Evolutionary conservation across 169 alveolate species (phyloP).

Genomic region (Plasmodium vivax): DNA sequence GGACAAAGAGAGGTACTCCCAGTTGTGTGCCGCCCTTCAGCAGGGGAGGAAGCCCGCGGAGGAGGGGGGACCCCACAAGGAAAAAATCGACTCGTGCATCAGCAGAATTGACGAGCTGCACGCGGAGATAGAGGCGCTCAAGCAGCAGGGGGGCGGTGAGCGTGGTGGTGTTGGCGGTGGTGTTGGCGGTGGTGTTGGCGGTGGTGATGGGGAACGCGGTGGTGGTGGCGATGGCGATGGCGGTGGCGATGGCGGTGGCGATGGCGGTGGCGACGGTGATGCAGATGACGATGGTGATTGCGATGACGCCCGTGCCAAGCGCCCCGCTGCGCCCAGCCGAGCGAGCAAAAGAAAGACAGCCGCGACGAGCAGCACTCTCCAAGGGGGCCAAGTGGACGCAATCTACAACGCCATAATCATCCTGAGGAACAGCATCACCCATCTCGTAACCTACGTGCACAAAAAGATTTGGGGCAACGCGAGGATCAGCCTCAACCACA

Average conservation of each 20-base stretch:
- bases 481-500: not conserved
- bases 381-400: not conserved
- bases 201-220: not conserved
- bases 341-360: not conserved
- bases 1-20: not conserved
- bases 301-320: not conserved
- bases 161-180: too few relatives aligned
- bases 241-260: not conserved
- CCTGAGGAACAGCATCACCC: constrained; percentile 7
- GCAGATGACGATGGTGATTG: not conserved
- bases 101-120: constrained; percentile 6
- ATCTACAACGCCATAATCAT: not conserved
- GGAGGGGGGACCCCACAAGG: not conserved
- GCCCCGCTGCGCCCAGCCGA: not conserved
- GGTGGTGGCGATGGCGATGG: not conserved
- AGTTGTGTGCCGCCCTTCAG: constrained; percentile 4
- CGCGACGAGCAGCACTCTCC: not conserved
- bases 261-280: not conserved
- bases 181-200: too few relatives aligned
- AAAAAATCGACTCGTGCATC: constrained; percentile 20
- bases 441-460: constrained; percentile 1
- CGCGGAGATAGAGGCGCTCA: constrained; percentile 14
- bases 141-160: not conserved
- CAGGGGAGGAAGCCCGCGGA: not conserved
- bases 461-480: not conserved